Conservation (phyloP, 306 rosid species). For the Mimosa pudica region DNA sequence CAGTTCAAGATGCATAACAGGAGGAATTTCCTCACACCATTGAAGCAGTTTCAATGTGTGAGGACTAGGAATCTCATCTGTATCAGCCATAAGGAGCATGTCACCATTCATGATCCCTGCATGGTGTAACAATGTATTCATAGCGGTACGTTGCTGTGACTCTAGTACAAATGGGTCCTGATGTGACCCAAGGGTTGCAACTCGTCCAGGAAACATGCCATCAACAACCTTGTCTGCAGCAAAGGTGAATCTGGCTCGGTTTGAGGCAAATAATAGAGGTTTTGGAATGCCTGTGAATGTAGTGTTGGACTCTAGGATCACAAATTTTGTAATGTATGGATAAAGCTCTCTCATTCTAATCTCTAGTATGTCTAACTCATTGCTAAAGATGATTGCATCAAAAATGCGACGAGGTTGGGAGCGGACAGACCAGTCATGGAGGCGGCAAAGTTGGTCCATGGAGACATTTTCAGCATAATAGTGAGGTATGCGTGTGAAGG, state of each 20-base stretch:
- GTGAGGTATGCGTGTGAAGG: conserved; percentile 70
- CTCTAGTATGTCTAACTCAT: conserved; percentile 87
- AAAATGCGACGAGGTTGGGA: conserved; percentile 66
- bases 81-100: conserved; percentile 72
- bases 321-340: conserved; percentile 74
- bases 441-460: conserved; percentile 73
- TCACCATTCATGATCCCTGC: conserved; percentile 74
- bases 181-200: conserved; percentile 44
- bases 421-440: conserved; percentile 86
- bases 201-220: conserved; percentile 50
- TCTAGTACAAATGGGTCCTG: conserved; percentile 72
- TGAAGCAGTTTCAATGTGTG: conserved; percentile 75
- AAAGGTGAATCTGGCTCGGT: conserved; percentile 58
- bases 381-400: conserved; percentile 85
- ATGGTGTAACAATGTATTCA: conserved; percentile 59
- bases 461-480: conserved; percentile 90
- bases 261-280: conserved; percentile 58
- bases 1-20: conserved; percentile 79
- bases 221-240: conserved; percentile 58
- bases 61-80: conserved; percentile 91
- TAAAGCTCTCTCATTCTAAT: conserved; percentile 82
- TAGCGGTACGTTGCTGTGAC: conserved; percentile 61
- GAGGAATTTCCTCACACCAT: conserved; percentile 92
- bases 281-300: conserved; percentile 90
- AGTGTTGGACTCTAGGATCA: conserved; percentile 75